phyloP scores from a whole-genome alignment of 176 grass and related monocot genomes.

The Musa itinerans region DNA sequence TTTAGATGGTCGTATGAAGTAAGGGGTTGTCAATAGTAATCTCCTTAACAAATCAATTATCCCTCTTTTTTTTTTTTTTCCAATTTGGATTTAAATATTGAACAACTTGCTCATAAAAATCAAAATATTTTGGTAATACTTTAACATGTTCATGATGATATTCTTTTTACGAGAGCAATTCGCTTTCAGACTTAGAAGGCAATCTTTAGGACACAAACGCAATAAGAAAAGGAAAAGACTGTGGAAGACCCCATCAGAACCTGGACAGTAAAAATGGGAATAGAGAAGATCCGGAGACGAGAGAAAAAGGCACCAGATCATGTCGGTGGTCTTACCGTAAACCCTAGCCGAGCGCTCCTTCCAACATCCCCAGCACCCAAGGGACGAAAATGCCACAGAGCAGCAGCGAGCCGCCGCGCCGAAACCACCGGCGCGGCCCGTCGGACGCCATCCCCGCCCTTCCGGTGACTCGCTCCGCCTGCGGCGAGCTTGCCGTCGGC shows the following conservation, averaged over 20 bases:
- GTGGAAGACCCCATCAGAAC: background rate
- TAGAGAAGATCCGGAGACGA: background rate
- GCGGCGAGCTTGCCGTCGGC: background rate
- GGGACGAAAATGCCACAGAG: slow-evolving; percentile 1
- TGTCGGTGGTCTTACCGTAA: background rate
- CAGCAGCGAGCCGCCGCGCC: slow-evolving; percentile 5
- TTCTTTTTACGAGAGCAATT: too few relatives aligned
- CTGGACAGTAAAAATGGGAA: background rate
- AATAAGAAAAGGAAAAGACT: background rate
- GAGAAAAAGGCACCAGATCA: background rate
- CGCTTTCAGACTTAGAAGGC: background rate
- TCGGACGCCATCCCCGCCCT: background rate
- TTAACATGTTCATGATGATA: too few relatives aligned
- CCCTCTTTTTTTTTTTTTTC: too few relatives aligned
- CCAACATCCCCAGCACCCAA: background rate
- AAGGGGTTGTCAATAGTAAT: too few relatives aligned
- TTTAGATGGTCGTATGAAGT: too few relatives aligned
- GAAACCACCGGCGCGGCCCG: background rate
- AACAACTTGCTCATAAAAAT: too few relatives aligned
- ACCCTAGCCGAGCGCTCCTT: background rate
- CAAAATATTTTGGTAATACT: too few relatives aligned
- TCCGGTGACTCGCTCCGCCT: background rate
- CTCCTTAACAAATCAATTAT: too few relatives aligned
- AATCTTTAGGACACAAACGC: background rate
- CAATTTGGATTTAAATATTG: too few relatives aligned